Conservation (phyloP, 2,329 filamentous ascomycete species). For the Alternaria ethzedia region DNA sequence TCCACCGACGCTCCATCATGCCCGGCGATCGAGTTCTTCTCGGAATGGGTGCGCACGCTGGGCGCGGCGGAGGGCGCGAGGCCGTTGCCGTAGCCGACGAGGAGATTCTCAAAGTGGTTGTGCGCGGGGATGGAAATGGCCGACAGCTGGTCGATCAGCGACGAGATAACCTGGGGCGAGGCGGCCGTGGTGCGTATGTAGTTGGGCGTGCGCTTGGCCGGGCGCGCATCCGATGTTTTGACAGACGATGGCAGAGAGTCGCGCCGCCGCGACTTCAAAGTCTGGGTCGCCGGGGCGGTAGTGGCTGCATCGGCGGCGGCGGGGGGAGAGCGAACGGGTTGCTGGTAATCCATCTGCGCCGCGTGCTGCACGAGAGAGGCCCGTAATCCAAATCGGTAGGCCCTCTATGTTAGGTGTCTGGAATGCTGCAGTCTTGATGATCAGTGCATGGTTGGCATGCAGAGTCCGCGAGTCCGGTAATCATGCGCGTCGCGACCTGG, state of each 20-base stretch:
- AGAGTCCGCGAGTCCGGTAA: neutral
- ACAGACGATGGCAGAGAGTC: slow-evolving; percentile 34
- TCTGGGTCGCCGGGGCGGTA: slow-evolving; percentile 21
- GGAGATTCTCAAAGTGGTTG: slow-evolving; percentile 69
- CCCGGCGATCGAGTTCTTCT: slow-evolving; percentile 22
- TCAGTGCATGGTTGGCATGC: slow-evolving; percentile 14
- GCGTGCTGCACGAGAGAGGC: slow-evolving; percentile 1
- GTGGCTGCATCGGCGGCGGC: neutral
- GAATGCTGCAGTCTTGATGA: slow-evolving; percentile 5
- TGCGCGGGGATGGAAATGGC: slow-evolving; percentile 68
- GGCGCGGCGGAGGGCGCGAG: slow-evolving; percentile 30
- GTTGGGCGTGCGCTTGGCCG: slow-evolving; percentile 41
- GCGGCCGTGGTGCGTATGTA: slow-evolving; percentile 49
- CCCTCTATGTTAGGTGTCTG: slow-evolving; percentile 6
- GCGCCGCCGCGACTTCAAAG: slow-evolving; percentile 35
- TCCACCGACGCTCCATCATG: slow-evolving; percentile 68
- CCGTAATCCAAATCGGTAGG: slow-evolving; percentile 4
- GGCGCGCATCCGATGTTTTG: slow-evolving; percentile 22
- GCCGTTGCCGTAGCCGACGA: slow-evolving; percentile 39
- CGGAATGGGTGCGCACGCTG: slow-evolving; percentile 35
- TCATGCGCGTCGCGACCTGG: neutral
- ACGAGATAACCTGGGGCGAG: slow-evolving; percentile 73
- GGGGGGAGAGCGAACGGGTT: slow-evolving; percentile 4
- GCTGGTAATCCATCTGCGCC: slow-evolving; percentile 8
- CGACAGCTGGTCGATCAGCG: slow-evolving; percentile 67